phyloP scores from a whole-genome alignment of 371 early-diverging fungal genomes.

The Mucor indicus region DNA sequence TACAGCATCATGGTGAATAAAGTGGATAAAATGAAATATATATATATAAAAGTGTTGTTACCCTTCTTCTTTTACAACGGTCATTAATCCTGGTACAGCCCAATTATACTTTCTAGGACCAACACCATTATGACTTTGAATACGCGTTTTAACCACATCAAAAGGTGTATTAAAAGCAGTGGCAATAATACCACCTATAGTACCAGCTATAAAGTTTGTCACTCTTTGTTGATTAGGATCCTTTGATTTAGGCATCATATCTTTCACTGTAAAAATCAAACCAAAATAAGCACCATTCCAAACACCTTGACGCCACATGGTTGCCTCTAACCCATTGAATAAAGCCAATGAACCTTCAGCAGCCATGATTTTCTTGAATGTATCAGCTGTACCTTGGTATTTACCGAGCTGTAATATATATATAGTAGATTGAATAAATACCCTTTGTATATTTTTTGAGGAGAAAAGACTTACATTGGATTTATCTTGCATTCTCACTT shows the following conservation, averaged over 20 bases:
- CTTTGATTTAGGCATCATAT: constrained; percentile 74
- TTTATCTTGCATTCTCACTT: constrained; percentile 90
- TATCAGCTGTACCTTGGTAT: constrained; percentile 76
- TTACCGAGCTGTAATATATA: constrained; percentile 56
- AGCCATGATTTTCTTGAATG: constrained; percentile 68
- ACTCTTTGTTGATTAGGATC: constrained; percentile 74
- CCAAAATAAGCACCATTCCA: constrained; percentile 96
- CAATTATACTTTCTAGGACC: constrained; percentile 81
- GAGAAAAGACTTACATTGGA: constrained; percentile 51
- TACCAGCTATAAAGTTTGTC: constrained; percentile 91
- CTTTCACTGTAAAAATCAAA: constrained; percentile 77
- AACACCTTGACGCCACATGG: constrained; percentile 91
- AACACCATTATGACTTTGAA: constrained; percentile 80
- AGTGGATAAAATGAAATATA: neutral
- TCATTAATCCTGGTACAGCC: constrained; percentile 80
- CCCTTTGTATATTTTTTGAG: neutral
- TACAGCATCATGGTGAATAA: too few species aligned
- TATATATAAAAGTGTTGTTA: constrained; percentile 18
- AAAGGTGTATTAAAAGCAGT: constrained; percentile 95
- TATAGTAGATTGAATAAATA: neutral
- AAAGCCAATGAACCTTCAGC: constrained; percentile 83
- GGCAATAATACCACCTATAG: constrained; percentile 93
- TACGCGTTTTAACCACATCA: constrained; percentile 96
- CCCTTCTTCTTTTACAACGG: constrained; percentile 93
- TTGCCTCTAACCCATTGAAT: constrained; percentile 92